Conservation (phyloP, 2,329 filamentous ascomycete species). For the Fusarium nematophilum region DNA sequence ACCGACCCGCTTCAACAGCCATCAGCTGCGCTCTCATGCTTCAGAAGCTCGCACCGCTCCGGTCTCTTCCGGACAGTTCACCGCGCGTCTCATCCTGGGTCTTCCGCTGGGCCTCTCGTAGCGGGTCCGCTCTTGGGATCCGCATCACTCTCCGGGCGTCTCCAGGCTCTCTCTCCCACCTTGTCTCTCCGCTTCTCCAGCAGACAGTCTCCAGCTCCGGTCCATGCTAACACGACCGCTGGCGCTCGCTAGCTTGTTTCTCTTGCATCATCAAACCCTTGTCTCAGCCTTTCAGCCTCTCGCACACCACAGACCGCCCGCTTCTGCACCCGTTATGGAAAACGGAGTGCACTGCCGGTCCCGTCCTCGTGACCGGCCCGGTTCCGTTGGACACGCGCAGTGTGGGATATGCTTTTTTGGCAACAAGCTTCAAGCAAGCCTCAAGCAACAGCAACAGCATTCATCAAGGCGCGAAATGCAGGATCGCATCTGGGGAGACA, state of each 20-base stretch:
- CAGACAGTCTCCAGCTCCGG: slow-evolving; percentile 19
- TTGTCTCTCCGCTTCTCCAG: slow-evolving; percentile 25
- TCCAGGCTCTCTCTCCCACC: slow-evolving; percentile 14
- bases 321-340: background rate
- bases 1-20: slow-evolving; percentile 11
- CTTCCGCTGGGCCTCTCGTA: slow-evolving; percentile 34
- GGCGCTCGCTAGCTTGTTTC: slow-evolving; percentile 15
- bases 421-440: slow-evolving; percentile 9
- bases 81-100: slow-evolving; percentile 27
- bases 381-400: slow-evolving; percentile 22
- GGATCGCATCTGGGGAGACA: background rate
- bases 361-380: slow-evolving; percentile 41
- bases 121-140: slow-evolving; percentile 29
- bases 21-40: slow-evolving; percentile 12
- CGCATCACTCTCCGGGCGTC: slow-evolving; percentile 16
- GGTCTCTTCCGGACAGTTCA: slow-evolving; percentile 39
- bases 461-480: background rate
- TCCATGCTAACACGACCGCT: slow-evolving; percentile 25
- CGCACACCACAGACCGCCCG: slow-evolving; percentile 16
- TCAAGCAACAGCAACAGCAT: background rate
- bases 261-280: slow-evolving; percentile 28
- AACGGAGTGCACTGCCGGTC: slow-evolving; percentile 22
- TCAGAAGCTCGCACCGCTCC: slow-evolving; percentile 27
- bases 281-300: slow-evolving; percentile 15
- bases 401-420: background rate